A percentile compares a stretch with the other conserved stretches of the same genome.
Conservation (phyloP, 768 basidiomycete species). For the Agrocybe chaxingu region DNA sequence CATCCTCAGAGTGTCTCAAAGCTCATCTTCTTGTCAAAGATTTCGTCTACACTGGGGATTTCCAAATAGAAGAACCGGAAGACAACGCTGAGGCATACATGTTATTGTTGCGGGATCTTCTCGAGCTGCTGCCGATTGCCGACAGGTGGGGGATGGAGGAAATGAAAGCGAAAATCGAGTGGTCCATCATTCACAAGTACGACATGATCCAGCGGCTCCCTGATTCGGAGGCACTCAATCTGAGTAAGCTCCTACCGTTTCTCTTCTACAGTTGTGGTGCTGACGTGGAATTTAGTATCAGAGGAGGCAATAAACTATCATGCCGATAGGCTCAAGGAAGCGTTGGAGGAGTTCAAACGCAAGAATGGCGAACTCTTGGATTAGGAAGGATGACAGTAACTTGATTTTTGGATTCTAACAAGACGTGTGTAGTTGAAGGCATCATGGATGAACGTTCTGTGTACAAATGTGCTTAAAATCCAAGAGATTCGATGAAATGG, state of each 20-base stretch:
- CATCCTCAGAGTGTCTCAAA: neutral
- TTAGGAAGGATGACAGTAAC: too few relatives aligned
- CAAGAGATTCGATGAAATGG: too few relatives aligned
- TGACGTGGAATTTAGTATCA: neutral
- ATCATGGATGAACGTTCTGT: too few relatives aligned
- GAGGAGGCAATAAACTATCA: neutral
- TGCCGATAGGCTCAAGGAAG: neutral
- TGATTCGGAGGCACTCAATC: neutral
- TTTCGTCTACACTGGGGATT: constrained; percentile 25
- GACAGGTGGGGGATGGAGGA: constrained; percentile 14
- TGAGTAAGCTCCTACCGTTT: neutral
- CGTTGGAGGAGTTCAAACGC: constrained; percentile 1
- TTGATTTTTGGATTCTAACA: too few relatives aligned
- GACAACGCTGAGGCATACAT: neutral
- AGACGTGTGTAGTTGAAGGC: too few relatives aligned
- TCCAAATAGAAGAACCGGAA: constrained; percentile 2
- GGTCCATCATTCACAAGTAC: constrained; percentile 10
- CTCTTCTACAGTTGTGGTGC: neutral
- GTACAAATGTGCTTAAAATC: too few relatives aligned
- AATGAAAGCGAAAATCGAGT: constrained; percentile 11
- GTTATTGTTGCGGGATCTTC: constrained; percentile 6
- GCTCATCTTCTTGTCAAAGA: constrained; percentile 16
- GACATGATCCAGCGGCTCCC: constrained; percentile 10
- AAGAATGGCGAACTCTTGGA: neutral
- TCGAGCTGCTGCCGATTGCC: constrained; percentile 9